Conservation (phyloP, 768 basidiomycete genomes). For the Mycena albidolilacea region DNA sequence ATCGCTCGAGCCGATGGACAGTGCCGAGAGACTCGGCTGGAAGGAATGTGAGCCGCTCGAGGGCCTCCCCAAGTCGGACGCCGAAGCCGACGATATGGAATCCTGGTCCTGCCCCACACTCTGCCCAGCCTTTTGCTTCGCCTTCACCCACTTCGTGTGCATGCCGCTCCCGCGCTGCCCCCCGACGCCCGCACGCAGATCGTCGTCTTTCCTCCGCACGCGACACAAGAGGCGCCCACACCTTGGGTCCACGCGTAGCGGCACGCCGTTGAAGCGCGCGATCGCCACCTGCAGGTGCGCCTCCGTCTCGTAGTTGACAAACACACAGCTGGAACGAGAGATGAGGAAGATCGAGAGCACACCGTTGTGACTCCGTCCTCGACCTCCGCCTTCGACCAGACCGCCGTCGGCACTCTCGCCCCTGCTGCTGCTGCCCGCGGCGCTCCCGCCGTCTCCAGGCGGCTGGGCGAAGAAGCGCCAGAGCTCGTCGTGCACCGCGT, state of each 20-base stretch:
- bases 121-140: slow-evolving; percentile 59
- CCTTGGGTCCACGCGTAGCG: slow-evolving; percentile 78
- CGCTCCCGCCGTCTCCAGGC: slow-evolving; percentile 2
- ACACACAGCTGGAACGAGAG: slow-evolving; percentile 91
- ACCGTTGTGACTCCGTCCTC: slow-evolving; percentile 46
- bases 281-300: slow-evolving; percentile 77
- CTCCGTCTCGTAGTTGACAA: slow-evolving; percentile 87
- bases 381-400: slow-evolving; percentile 38
- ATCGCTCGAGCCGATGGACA: slow-evolving; percentile 50
- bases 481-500: slow-evolving; percentile 87
- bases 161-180: slow-evolving; percentile 90
- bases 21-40: slow-evolving; percentile 44
- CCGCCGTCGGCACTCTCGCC: no score
- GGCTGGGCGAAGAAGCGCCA: slow-evolving; percentile 83
- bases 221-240: slow-evolving; percentile 90
- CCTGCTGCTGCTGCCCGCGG: no score
- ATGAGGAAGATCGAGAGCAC: slow-evolving; percentile 93
- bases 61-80: slow-evolving; percentile 45
- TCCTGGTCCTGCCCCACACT: slow-evolving; percentile 32
- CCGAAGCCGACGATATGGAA: slow-evolving; percentile 5
- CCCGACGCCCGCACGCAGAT: slow-evolving; percentile 91
- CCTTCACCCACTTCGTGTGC: slow-evolving; percentile 83
- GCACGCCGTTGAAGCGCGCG: slow-evolving; percentile 76
- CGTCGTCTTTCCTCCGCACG: slow-evolving; percentile 84
- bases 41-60: slow-evolving; percentile 42